Conservation (phyloP, 2,329 filamentous ascomycete species). For the Ilyonectria destructans region DNA sequence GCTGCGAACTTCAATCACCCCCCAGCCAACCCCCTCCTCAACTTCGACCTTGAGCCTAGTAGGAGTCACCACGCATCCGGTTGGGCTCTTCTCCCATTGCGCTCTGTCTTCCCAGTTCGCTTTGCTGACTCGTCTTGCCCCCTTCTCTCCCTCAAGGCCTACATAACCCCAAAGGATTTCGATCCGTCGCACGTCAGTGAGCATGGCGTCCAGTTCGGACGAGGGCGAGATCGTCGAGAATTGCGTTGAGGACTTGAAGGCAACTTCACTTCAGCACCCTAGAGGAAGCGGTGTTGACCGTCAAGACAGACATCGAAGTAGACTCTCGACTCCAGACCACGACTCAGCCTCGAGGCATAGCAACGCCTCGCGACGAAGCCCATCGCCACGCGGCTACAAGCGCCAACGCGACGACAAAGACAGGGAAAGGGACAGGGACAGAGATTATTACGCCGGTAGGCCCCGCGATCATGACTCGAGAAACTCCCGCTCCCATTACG, state of each 20-base stretch:
- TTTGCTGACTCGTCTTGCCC: constrained; percentile 56
- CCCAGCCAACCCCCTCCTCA: constrained; percentile 30
- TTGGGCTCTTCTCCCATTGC: constrained; percentile 60
- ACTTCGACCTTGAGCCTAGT: constrained; percentile 51
- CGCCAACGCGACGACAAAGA: constrained; percentile 77
- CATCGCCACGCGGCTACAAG: constrained; percentile 79
- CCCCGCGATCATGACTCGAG: constrained; percentile 67
- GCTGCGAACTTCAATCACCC: constrained; percentile 20
- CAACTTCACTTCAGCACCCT: constrained; percentile 86
- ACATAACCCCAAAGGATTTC: constrained; percentile 34
- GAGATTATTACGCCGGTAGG: constrained; percentile 68
- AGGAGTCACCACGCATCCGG: constrained; percentile 60
- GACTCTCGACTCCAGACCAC: constrained; percentile 72
- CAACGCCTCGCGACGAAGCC: constrained; percentile 63
- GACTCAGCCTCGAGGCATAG: constrained; percentile 62
- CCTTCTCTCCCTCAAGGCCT: constrained; percentile 41
- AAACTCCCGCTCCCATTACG: constrained; percentile 75
- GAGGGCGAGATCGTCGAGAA: constrained; percentile 91
- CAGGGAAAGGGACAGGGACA: constrained; percentile 53
- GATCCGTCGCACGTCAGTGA: constrained; percentile 44
- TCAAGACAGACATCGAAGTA: constrained; percentile 84
- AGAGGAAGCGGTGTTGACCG: constrained; percentile 92
- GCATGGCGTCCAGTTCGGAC: constrained; percentile 76
- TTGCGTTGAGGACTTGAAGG: constrained; percentile 79
- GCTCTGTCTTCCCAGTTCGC: constrained; percentile 48